Base-by-base conservation (phyloP, 202 grass and related monocot species). In the Hordeum pubiflorum region DNA sequence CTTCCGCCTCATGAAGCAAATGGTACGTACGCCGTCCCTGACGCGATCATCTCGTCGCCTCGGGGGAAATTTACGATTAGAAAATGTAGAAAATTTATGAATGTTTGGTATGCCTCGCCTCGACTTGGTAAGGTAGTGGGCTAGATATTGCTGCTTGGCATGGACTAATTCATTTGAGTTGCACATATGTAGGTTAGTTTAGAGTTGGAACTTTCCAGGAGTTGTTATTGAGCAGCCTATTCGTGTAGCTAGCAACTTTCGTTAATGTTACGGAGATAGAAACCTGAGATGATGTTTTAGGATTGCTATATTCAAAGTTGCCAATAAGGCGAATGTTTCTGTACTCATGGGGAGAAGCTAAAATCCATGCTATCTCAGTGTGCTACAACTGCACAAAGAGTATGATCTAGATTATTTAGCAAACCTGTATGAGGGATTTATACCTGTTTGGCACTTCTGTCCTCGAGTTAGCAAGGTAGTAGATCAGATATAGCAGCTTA, bases 1-100 rank as follows among this genome's bases (percentile, higher is more conserved):
- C 81, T 99, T 99, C 89, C 92, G 96, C 83, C 92, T 99, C 78
- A 99, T 99, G 96, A 99, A 99, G 71, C 92, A 99, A 79, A 99
- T 95, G 96, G 96, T 97, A 68, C 50, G 76, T 69, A 15, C 12
- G 18, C 17, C 17, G 10, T 11, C 66, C 63, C 67, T 72, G 31
- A 75, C 55, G 48, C 15, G 3, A 13, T 46, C 65, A 8, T 17
- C 58, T 24, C 33, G 21, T 85, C 31, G 20, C 17, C 14, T 32
- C 31, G 31, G 46, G 2, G 8, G 29, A 20, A 21, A 34, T 20
- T 78, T 66, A 57, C 2, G 57, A 3, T 2, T 8, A 17, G 10
- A 37, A 54, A 58, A 40, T 10, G 31, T 29, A 2, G 6, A 5
- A 0, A 20, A 10, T 46, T 7, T 18, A 4, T 3, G 14, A 4